Conservation (phyloP, 169 alveolate species). For the Plasmodium vinckei region DNA sequence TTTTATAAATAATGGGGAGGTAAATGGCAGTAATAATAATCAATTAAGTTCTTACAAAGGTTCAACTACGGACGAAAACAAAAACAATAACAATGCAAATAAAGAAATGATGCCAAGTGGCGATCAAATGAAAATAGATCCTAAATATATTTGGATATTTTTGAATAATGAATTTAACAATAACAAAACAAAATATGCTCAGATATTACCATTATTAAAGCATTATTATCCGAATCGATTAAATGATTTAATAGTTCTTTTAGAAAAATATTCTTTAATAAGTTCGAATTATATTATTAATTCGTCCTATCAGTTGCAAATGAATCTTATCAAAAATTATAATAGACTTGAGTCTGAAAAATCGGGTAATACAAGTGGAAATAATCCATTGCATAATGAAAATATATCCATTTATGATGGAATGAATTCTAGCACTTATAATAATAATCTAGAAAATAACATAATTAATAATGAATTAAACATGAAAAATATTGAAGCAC, state of each 20-base stretch:
- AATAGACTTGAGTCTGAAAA: not conserved
- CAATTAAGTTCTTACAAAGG: not conserved
- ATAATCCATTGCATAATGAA: not conserved
- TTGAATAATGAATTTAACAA: conserved; percentile 53
- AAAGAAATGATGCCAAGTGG: conserved; percentile 25
- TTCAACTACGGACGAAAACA: not conserved
- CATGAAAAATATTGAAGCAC: not conserved
- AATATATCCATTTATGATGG: not conserved
- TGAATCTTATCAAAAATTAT: not conserved
- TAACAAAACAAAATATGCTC: conserved; percentile 43
- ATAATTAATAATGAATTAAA: not conserved
- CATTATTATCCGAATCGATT: conserved; percentile 41
- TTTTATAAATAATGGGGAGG: conserved; percentile 12
- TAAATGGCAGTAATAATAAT: not conserved
- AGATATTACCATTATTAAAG: conserved; percentile 31
- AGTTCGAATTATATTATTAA: conserved; percentile 24
- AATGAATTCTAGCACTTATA: not conserved
- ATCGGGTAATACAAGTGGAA: not conserved
- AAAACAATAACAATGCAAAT: conserved; percentile 1
- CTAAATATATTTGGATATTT: conserved; percentile 46
- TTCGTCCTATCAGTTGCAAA: conserved; percentile 12
- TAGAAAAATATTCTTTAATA: conserved; percentile 37
- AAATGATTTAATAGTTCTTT: conserved; percentile 26
- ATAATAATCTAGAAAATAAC: not conserved
- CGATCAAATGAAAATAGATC: conserved; percentile 18